Evolutionary conservation across 176 grass and related monocot species (phyloP).

Genomic region (Saccharum spontaneum): DNA sequence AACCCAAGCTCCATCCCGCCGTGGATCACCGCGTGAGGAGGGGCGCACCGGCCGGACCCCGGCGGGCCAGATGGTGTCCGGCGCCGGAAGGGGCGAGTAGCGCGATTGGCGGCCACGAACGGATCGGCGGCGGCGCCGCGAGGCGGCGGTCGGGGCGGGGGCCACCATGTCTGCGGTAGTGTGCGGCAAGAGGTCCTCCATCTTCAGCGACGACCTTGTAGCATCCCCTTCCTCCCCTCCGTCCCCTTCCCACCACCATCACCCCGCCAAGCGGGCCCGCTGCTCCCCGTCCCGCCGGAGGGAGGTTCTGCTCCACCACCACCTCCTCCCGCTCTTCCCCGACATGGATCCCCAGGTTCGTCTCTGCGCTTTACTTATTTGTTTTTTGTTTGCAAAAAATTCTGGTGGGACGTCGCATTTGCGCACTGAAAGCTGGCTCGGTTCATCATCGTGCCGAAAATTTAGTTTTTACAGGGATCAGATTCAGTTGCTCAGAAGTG

Average conservation of each 20-base stretch:
- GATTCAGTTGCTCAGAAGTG: not conserved
- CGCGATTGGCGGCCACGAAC: constrained; percentile 24
- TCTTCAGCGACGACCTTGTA: constrained; percentile 81
- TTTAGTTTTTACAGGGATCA: not conserved
- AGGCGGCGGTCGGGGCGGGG: constrained; percentile 14
- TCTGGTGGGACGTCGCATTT: not conserved
- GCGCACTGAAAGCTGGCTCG: not conserved
- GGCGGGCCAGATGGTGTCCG: constrained; percentile 49
- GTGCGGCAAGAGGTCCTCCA: constrained; percentile 96
- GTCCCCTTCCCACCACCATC: constrained; percentile 23
- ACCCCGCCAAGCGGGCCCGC: constrained; percentile 69
- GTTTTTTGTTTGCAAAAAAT: not conserved
- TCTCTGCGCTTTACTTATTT: not conserved
- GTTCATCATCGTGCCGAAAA: not conserved
- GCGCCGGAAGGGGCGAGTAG: constrained; percentile 37
- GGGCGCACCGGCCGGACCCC: constrained; percentile 23
- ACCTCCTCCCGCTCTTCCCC: constrained; percentile 58
- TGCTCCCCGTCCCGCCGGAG: constrained; percentile 53
- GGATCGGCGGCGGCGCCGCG: constrained; percentile 34
- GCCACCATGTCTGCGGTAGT: constrained; percentile 97
- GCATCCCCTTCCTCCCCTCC: constrained; percentile 52
- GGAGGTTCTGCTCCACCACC: constrained; percentile 45
- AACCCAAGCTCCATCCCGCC: constrained; percentile 4
- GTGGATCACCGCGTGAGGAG: constrained; percentile 44
- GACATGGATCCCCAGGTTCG: constrained; percentile 80